phyloP scores from a whole-genome alignment of 176 grass and related monocot species.

The Rhynchospora breviuscula region DNA sequence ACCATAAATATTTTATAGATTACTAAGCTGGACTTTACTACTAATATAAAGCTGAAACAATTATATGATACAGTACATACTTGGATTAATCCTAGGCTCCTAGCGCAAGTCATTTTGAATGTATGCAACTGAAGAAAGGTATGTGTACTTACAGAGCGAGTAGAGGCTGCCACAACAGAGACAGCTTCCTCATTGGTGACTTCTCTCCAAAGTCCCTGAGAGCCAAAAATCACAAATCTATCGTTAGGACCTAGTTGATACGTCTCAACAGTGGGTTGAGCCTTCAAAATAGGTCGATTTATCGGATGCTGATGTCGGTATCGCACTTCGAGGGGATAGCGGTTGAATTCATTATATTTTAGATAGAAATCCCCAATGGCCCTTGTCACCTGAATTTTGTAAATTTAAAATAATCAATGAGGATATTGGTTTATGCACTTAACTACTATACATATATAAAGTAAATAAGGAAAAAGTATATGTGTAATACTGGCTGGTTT shows the following conservation, averaged over 20 bases:
- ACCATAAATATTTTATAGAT: neutral
- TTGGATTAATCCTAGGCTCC: neutral
- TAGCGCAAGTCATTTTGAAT: too few species aligned
- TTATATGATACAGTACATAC: neutral
- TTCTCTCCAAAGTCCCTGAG: conserved; percentile 48
- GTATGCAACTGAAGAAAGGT: too few species aligned
- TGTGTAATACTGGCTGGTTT: too few species aligned
- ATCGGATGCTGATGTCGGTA: conserved; percentile 35
- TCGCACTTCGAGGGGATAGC: conserved; percentile 18
- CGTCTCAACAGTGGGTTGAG: conserved; percentile 35
- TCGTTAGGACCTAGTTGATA: conserved; percentile 33
- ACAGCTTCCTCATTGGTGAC: conserved; percentile 42
- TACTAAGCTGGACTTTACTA: neutral
- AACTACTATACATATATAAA: too few species aligned
- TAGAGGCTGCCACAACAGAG: conserved; percentile 23
- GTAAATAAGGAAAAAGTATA: too few species aligned
- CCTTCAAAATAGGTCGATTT: conserved; percentile 34
- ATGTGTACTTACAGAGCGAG: conserved; percentile 30
- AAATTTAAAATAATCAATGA: neutral
- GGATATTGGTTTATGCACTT: neutral
- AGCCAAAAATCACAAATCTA: conserved; percentile 56
- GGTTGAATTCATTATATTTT: conserved; percentile 48
- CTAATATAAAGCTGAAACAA: neutral
- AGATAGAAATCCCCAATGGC: conserved; percentile 47
- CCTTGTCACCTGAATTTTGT: conserved; percentile 35